These are phyloP conservation scores for Euphrasia confusa DNA, from an alignment of 257 asterid species.

Conservation along the genomic window DNA sequence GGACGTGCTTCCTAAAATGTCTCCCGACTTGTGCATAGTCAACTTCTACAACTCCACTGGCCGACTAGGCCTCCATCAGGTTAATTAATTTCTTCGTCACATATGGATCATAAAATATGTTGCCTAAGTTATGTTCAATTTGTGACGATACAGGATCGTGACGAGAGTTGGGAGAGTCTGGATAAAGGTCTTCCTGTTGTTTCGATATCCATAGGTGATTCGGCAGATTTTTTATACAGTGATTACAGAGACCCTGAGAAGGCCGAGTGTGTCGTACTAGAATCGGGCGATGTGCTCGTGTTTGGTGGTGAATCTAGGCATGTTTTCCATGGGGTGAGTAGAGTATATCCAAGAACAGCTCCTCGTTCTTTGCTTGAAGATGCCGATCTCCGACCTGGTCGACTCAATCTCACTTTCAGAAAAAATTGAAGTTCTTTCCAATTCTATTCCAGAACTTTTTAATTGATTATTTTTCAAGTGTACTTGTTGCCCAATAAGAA, in stretches of 20 bases:
- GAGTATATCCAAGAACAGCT: conserved; percentile 40
- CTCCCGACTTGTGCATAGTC: conserved; percentile 64
- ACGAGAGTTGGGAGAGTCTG: conserved; percentile 48
- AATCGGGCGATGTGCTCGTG: conserved; percentile 61
- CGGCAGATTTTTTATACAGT: conserved; percentile 64
- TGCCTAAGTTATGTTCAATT: background rate
- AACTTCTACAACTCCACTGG: conserved; percentile 48
- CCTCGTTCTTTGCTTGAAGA: conserved; percentile 33
- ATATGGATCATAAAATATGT: background rate
- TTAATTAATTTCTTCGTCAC: conserved; percentile 10
- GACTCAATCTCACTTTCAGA: conserved; percentile 69
- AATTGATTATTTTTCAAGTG: too few relatives aligned
- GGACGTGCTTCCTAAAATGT: conserved; percentile 43
- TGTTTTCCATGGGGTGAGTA: conserved; percentile 55
- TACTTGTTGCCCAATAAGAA: too few relatives aligned
- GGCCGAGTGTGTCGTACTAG: conserved; percentile 38
- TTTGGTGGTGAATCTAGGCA: conserved; percentile 68
- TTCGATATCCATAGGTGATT: conserved; percentile 59
- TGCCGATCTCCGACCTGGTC: conserved; percentile 53
- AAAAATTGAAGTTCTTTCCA: conserved; percentile 21
- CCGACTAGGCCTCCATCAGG: conserved; percentile 77
- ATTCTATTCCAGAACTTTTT: too few relatives aligned
- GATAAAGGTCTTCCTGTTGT: conserved; percentile 51
- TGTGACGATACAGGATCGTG: conserved; percentile 44
- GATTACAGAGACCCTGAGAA: conserved; percentile 39